phyloP scores from a whole-genome alignment of 441 rosid genomes.

The Metrosideros polymorpha region DNA sequence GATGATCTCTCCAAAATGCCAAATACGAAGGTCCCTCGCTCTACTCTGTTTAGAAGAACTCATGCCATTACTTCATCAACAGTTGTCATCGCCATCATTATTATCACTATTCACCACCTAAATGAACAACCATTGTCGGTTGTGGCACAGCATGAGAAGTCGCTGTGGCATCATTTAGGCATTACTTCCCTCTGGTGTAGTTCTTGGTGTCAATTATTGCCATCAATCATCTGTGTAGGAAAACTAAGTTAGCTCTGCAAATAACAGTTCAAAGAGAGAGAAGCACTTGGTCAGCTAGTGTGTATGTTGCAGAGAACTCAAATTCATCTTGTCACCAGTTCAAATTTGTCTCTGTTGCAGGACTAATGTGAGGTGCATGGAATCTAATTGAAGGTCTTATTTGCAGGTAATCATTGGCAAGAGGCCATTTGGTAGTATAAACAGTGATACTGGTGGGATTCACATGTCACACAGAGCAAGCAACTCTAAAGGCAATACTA shows the following conservation, averaged over 20 bases:
- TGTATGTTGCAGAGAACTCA: neutral
- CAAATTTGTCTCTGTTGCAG: neutral
- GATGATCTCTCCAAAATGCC: constrained; percentile 23
- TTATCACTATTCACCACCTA: neutral
- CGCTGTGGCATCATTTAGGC: neutral
- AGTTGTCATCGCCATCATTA: neutral
- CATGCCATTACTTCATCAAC: neutral
- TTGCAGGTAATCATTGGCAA: constrained; percentile 29
- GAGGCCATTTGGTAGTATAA: constrained; percentile 10
- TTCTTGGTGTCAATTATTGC: neutral
- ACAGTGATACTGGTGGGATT: constrained; percentile 1
- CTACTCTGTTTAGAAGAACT: neutral
- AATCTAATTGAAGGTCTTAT: neutral
- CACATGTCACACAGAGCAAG: neutral
- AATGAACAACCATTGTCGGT: neutral
- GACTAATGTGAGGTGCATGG: neutral
- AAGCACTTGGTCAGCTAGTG: neutral
- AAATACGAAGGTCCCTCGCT: constrained; percentile 30
- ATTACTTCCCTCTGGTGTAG: neutral
- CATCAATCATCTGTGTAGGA: neutral
- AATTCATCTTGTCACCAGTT: neutral
- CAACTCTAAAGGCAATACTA: constrained; percentile 2
- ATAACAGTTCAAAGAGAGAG: neutral
- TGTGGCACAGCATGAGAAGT: neutral
- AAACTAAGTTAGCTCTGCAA: neutral